Percentiles rank a stretch among this genome's conserved stretches.
Evolutionary conservation across 495 filamentous ascomycete genomes (phyloP).

Genomic region (Geoglossum glabrum): DNA sequence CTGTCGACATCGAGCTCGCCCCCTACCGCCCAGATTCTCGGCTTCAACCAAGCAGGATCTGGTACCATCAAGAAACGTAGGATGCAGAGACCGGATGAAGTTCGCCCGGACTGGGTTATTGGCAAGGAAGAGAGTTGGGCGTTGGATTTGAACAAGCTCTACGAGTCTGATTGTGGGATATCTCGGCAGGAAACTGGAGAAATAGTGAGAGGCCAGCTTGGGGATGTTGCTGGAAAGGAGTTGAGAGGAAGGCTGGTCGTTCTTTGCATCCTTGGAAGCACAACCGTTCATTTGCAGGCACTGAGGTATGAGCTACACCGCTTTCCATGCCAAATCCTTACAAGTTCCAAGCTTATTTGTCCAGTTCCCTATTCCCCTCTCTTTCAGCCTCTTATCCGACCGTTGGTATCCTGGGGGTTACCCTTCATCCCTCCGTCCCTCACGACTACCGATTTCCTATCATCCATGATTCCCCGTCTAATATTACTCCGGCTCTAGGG

Average conservation of each 20-base stretch:
- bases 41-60: not conserved
- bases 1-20: not conserved
- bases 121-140: not conserved
- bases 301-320: not conserved
- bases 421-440: not conserved
- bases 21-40: not conserved
- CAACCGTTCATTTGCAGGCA: not conserved
- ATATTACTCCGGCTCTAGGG: slow-evolving; percentile 10
- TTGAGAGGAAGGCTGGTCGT: not conserved
- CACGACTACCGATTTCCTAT: not conserved
- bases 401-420: not conserved
- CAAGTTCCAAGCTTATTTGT: not conserved
- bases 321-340: not conserved
- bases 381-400: not conserved
- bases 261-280: not conserved
- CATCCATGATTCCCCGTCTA: not conserved
- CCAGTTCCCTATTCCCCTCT: not conserved
- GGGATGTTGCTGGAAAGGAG: not conserved
- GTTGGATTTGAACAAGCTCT: not conserved
- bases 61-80: not conserved
- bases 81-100: not conserved
- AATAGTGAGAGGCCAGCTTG: not conserved
- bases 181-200: not conserved
- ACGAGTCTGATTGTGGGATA: not conserved
- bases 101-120: not conserved